These are phyloP conservation scores for Cyamopsis tetragonoloba DNA, from an alignment of 306 rosid species.

Conservation along the genomic window DNA sequence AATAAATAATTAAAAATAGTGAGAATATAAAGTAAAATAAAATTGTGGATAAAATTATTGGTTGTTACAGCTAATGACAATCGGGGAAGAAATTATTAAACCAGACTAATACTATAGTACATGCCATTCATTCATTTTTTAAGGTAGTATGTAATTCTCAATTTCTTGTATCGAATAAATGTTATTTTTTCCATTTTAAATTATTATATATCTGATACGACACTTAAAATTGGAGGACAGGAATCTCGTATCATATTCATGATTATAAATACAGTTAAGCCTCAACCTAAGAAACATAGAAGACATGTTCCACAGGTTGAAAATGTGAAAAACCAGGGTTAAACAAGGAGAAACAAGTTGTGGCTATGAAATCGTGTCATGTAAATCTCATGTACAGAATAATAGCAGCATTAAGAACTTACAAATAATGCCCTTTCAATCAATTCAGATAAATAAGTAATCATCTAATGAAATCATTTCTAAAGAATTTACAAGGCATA, in stretches of 20 bases:
- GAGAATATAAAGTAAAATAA: too few species aligned
- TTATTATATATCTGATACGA: background rate
- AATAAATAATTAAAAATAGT: too few species aligned
- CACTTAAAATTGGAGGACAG: background rate
- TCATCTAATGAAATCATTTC: slow-evolving; percentile 40
- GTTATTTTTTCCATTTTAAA: background rate
- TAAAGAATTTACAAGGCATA: slow-evolving; percentile 63
- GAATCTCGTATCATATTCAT: background rate
- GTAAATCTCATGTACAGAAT: slow-evolving; percentile 41
- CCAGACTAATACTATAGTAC: background rate
- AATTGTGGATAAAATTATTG: too few species aligned
- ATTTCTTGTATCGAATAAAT: background rate
- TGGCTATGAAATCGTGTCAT: slow-evolving; percentile 9
- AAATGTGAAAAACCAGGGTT: too few species aligned
- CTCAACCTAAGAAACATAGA: too few species aligned
- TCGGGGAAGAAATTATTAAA: background rate
- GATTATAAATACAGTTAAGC: too few species aligned
- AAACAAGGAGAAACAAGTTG: background rate
- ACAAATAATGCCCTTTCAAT: slow-evolving; percentile 26
- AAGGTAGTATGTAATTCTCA: too few species aligned
- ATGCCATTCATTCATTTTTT: too few species aligned
- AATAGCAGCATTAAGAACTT: slow-evolving; percentile 35
- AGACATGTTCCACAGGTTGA: background rate
- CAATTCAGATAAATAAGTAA: slow-evolving; percentile 40
- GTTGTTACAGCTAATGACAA: background rate